Evolutionary conservation across 2,329 filamentous ascomycete species (phyloP), one percentile per base, ranked within the genome.

Genomic region (Fusarium luffae): DNA sequence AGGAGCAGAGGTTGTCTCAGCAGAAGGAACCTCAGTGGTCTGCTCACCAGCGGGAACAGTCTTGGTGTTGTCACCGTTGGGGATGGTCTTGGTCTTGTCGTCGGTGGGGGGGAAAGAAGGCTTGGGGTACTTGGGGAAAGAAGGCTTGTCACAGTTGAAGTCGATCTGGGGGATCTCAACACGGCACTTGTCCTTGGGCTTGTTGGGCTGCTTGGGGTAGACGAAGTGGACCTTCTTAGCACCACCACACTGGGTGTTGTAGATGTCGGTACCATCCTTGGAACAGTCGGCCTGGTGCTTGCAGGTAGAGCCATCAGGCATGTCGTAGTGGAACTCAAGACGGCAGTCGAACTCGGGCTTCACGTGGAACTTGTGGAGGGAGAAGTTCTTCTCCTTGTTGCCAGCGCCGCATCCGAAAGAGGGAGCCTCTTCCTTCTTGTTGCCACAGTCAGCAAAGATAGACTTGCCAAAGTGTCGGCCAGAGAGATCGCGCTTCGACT

Each of bases 221-320:
- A 89, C 82, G 78, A 98, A 90, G 57, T 88, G 89, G 66, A 98
- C 93, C 61, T 89, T 90, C 78, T 87, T 93, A 70, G 95, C 94
- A 81, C 94, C 94, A 88, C 94, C 95, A 79, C 95, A 98, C 86
- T 98, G 93, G 66, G 84, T 88, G 87, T 98, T 98, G 82, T 88
- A 82, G 75, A 98, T 85, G 48, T 86, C 87, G 62, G 89, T 90
- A 75, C 93, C 93, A 18, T 85, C 83, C 58, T 85, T 83, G 69
- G 85, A 88, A 87, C 93, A 97, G 54, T 85, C 77, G 70, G 87
- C 84, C 68, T 88, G 89, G 75, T 97, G 92, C 83, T 92, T 95
- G 89, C 95, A 98, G 64, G 81, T 88, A 16, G 88, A 90, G 73
- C 92, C 92, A 78, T 95, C 93, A 4, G 89, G 86, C 93, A 98